phyloP scores from a whole-genome alignment of 805 yeast genomes.

The Kodamaea restingae region DNA sequence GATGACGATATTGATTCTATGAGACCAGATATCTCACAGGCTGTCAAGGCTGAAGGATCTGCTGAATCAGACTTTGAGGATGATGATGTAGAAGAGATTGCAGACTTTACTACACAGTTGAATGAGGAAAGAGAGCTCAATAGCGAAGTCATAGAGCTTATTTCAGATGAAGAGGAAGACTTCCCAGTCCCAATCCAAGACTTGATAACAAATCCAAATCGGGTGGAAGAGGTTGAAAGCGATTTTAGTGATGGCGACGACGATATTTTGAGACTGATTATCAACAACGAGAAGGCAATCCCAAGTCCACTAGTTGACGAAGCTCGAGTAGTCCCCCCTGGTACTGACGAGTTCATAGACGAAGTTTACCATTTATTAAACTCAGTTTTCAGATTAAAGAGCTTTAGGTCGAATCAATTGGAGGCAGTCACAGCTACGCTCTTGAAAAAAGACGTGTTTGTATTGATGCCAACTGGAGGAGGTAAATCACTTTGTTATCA shows the following conservation, averaged over 20 bases:
- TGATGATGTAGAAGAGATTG: conserved; percentile 25
- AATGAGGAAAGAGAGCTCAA: conserved; percentile 38
- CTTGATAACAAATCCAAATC: conserved; percentile 2
- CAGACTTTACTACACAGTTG: conserved; percentile 34
- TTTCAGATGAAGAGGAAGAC: conserved; percentile 31
- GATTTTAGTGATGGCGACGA: conserved; percentile 34
- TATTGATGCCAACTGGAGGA: conserved; percentile 98
- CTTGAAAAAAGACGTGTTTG: conserved; percentile 83
- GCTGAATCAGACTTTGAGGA: conserved; percentile 6
- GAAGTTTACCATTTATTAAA: conserved; percentile 62
- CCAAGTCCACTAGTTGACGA: conserved; percentile 12
- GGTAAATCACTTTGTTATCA: conserved; percentile 96
- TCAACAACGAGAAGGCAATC: conserved; percentile 13
- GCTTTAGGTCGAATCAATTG: conserved; percentile 78
- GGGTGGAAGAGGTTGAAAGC: conserved; percentile 11
- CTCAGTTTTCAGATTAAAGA: conserved; percentile 55
- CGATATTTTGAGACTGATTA: conserved; percentile 22
- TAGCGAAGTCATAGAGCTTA: conserved; percentile 30
- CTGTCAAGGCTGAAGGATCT: conserved; percentile 4
- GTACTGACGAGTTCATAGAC: conserved; percentile 51
- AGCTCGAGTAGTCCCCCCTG: conserved; percentile 18
- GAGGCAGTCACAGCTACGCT: conserved; percentile 80
- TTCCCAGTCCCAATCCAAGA: not conserved
- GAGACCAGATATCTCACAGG: conserved; percentile 3
- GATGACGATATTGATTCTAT: conserved; percentile 2